phyloP scores from a whole-genome alignment of 345 rosid species.

The Melastoma malabathricum region DNA sequence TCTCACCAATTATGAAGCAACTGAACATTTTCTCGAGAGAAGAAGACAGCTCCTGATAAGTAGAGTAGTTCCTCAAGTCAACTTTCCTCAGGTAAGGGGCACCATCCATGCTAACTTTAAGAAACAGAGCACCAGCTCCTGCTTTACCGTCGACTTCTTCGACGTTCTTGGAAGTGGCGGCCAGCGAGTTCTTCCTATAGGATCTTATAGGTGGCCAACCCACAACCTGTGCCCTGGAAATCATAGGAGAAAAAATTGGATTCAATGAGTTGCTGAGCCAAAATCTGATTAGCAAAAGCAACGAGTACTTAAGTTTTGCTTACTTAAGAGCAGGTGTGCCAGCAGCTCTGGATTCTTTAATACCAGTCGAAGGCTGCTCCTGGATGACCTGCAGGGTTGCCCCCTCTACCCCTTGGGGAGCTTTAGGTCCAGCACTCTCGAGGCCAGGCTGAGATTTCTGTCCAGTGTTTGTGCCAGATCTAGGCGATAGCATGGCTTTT shows the following conservation, averaged over 20 bases:
- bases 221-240: conserved; percentile 54
- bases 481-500: conserved; percentile 26
- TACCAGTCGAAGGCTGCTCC: conserved; percentile 22
- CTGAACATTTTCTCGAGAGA: conserved; percentile 75
- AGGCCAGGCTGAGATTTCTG: conserved; percentile 31
- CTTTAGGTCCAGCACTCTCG: conserved; percentile 34
- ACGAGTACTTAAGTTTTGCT: conserved; percentile 5
- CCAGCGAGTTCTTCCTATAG: conserved; percentile 49
- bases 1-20: conserved; percentile 49
- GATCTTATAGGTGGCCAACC: conserved; percentile 80
- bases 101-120: conserved; percentile 77
- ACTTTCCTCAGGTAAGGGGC: conserved; percentile 72
- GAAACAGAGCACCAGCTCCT: conserved; percentile 38
- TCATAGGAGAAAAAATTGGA: conserved; percentile 6
- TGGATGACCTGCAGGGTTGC: conserved; percentile 15
- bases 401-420: conserved; percentile 27
- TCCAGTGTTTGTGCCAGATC: conserved; percentile 33
- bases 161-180: conserved; percentile 36
- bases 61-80: conserved; percentile 38
- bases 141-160: conserved; percentile 57
- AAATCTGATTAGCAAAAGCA: neutral
- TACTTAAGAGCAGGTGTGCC: conserved; percentile 50
- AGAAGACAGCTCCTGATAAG: conserved; percentile 51
- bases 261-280: neutral
- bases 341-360: conserved; percentile 18